These are phyloP conservation scores for Pichia phayaonensis DNA, from an alignment of 805 yeast species.

Conservation along the genomic window DNA sequence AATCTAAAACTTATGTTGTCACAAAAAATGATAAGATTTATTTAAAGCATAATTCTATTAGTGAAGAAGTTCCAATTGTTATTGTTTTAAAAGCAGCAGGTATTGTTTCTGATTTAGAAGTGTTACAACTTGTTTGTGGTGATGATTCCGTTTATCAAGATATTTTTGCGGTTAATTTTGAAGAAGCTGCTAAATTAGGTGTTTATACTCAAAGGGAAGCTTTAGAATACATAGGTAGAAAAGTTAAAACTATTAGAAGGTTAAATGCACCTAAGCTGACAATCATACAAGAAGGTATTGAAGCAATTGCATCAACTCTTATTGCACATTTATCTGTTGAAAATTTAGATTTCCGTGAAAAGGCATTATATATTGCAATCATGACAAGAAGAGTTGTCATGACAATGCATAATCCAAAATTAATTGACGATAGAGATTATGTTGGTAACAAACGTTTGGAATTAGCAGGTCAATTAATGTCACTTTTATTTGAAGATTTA, in stretches of 20 bases:
- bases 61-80: constrained; percentile 94
- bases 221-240: constrained; percentile 78
- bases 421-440: constrained; percentile 98
- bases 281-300: constrained; percentile 88
- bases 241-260: constrained; percentile 89
- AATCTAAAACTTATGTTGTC: constrained; percentile 92
- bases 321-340: constrained; percentile 88
- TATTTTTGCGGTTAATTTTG: constrained; percentile 84
- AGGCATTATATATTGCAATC: constrained; percentile 88
- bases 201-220: constrained; percentile 92
- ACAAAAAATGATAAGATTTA: constrained; percentile 86
- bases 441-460: constrained; percentile 97
- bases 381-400: constrained; percentile 95
- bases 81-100: constrained; percentile 93
- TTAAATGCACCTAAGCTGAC: constrained; percentile 74
- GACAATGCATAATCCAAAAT: constrained; percentile 89
- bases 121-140: constrained; percentile 92
- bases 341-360: constrained; percentile 83
- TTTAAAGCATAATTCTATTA: constrained; percentile 89
- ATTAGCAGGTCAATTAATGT: constrained; percentile 95
- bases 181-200: constrained; percentile 81
- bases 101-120: constrained; percentile 82
- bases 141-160: constrained; percentile 84
- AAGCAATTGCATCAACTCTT: constrained; percentile 91
- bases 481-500: constrained; percentile 89